phyloP scores from a whole-genome alignment of 2,329 filamentous ascomycete species.

The Aspergillus oerlinghausenensis region DNA sequence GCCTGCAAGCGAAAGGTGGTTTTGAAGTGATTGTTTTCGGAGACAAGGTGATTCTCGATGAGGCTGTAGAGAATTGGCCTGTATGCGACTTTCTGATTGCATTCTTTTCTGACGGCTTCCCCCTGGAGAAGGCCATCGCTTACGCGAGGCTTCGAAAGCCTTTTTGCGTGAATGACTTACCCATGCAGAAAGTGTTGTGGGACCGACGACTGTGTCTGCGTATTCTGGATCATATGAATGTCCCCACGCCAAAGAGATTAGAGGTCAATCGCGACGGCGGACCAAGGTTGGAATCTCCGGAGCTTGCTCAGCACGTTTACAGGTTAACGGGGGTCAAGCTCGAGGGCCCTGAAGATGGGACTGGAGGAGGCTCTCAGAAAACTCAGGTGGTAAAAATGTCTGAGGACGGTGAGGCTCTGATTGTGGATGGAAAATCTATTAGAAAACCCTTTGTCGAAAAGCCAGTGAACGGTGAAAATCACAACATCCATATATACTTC shows the following conservation, averaged over 20 bases:
- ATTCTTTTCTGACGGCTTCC: constrained; percentile 97
- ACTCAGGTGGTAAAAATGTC: constrained; percentile 73
- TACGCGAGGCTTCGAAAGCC: constrained; percentile 91
- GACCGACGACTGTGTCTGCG: constrained; percentile 84
- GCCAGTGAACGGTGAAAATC: constrained; percentile 94
- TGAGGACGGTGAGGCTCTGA: constrained; percentile 83
- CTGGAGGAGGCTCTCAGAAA: constrained; percentile 51
- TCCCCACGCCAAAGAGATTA: constrained; percentile 81
- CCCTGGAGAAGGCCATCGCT: constrained; percentile 91
- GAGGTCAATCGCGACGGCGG: constrained; percentile 94
- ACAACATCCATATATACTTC: constrained; percentile 98
- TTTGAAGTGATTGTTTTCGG: constrained; percentile 98
- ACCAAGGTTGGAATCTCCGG: constrained; percentile 69
- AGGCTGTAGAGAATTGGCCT: constrained; percentile 94
- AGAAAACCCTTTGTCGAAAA: constrained; percentile 98
- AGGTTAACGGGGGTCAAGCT: constrained; percentile 74
- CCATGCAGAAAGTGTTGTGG: constrained; percentile 97
- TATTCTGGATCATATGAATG: constrained; percentile 81
- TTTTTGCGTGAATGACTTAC: constrained; percentile 94
- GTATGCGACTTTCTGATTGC: constrained; percentile 95
- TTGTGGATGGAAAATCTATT: constrained; percentile 76
- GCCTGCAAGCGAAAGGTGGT: constrained; percentile 81
- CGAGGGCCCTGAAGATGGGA: constrained; percentile 65
- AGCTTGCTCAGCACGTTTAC: constrained; percentile 74
- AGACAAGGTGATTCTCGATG: constrained; percentile 96